These are phyloP conservation scores for Vicia sativa DNA, from an alignment of 306 rosid genomes.

Conservation along the genomic window DNA sequence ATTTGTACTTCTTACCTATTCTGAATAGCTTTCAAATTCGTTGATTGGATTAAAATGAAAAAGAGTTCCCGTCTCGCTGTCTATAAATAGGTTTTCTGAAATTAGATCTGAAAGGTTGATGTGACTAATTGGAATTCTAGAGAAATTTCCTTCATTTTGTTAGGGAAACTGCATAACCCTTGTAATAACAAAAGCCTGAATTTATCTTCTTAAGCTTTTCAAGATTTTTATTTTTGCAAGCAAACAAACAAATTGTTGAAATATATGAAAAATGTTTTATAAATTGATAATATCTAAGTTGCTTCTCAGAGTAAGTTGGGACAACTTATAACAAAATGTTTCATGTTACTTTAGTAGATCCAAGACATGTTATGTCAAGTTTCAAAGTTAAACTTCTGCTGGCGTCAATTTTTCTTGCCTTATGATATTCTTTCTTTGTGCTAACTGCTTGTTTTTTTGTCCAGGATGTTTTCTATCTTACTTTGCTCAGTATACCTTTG, in stretches of 20 bases:
- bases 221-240: background rate
- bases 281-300: background rate
- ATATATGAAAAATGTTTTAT: constrained; percentile 10
- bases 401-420: constrained; percentile 10
- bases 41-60: constrained; percentile 21
- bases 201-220: constrained; percentile 8
- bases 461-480: constrained; percentile 65
- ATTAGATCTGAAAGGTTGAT: constrained; percentile 12
- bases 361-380: constrained; percentile 13
- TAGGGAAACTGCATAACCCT: constrained; percentile 19
- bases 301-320: background rate
- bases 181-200: background rate
- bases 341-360: constrained; percentile 20
- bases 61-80: background rate
- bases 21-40: constrained; percentile 1
- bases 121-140: constrained; percentile 24
- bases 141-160: constrained; percentile 8
- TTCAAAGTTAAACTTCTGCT: constrained; percentile 3
- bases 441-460: constrained; percentile 37
- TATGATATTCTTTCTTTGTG: constrained; percentile 29
- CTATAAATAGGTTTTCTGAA: constrained; percentile 19
- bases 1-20: constrained; percentile 11
- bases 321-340: background rate
- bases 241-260: background rate
- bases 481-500: constrained; percentile 65